A percentile compares a stretch with the other conserved stretches of the same genome.
Evolutionary conservation across 495 filamentous ascomycete species (phyloP).

Genomic region (Polyplosphaeria fusca): DNA sequence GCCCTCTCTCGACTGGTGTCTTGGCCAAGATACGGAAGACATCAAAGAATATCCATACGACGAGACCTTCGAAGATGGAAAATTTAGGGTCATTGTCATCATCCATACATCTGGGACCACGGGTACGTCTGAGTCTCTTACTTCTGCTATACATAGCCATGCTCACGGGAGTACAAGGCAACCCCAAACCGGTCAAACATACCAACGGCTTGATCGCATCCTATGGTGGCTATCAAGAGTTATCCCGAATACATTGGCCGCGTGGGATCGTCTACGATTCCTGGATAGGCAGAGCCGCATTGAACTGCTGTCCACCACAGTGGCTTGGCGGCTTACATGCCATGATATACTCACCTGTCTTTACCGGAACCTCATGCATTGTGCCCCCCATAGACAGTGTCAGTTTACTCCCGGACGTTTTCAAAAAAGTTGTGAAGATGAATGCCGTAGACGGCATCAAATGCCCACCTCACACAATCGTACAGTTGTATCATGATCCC

Average conservation of each 20-base stretch:
- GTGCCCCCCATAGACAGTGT: background rate
- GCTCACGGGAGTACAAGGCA: background rate
- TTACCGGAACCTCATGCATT: background rate
- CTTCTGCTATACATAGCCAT: background rate
- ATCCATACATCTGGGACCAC: slow-evolving; percentile 24
- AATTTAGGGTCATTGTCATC: slow-evolving; percentile 7
- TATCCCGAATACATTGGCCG: slow-evolving; percentile 3
- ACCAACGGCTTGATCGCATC: slow-evolving; percentile 1
- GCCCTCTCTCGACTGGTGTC: slow-evolving; percentile 5
- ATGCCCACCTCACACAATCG: slow-evolving; percentile 5
- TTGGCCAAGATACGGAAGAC: background rate
- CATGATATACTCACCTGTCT: background rate
- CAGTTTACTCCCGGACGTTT: background rate
- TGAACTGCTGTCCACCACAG: slow-evolving; percentile 6
- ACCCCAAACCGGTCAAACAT: slow-evolving; percentile 7
- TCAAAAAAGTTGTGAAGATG: slow-evolving; percentile 6
- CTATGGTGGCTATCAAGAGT: background rate
- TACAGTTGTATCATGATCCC: slow-evolving; percentile 10
- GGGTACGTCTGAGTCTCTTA: background rate
- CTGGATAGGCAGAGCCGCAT: background rate
- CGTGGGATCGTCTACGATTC: background rate
- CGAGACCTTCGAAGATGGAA: slow-evolving; percentile 13
- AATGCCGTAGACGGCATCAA: slow-evolving; percentile 6
- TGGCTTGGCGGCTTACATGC: slow-evolving; percentile 2
- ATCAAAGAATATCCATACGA: slow-evolving; percentile 10